Base-by-base conservation (phyloP, 2,329 filamentous ascomycete genomes). In the Thielaviopsis musarum region DNA sequence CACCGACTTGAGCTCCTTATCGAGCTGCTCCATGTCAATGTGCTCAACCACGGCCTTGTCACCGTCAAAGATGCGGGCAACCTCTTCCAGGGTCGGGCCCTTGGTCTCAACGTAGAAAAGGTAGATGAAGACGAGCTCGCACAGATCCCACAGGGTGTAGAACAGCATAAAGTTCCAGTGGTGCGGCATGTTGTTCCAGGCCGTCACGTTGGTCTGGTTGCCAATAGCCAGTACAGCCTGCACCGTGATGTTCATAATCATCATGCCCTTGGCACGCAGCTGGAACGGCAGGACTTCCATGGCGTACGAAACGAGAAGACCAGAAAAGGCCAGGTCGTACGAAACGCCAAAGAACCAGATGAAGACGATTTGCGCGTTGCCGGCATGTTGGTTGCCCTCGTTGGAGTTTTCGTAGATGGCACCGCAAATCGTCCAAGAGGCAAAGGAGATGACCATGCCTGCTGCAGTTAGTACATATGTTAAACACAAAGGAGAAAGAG, bases 81-180 rank as follows among this genome's bases (percentile, higher is more conserved):
- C 77, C 67, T 86, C 82, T 67, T 87, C 84, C 0, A 88, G 79
- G 1, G 83, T 87, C 0, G 82, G 81, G 3, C 84, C 83, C 66
- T 80, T 82, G 19, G 84, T 88, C 72, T 88, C 84, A 59, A 84
- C 77, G 67, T 83, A 84, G 68, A 84, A 77, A 72, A 82, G 81
- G 70, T 77, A 83, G 41, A 85, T 80, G 64, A 84, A 83, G 54
- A 79, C 62, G 53, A 84, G 71, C 69, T 84, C 79, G 66, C 76
- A 68, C 54, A 77, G 72, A 66, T 84, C 78, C 81, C 81, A 84
- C 59, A 81, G 68, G 22, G 79, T 80, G 70, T 84, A 85, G 70
- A 83, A 82, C 53, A 83, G 73, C 74, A 82, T 84, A 60, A 85
- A 78, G 69, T 84, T 77, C 79, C 81, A 84, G 69, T 83, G 77